Conservation (phyloP, 805 yeast species). For the Nakazawaea ishiwadae region DNA sequence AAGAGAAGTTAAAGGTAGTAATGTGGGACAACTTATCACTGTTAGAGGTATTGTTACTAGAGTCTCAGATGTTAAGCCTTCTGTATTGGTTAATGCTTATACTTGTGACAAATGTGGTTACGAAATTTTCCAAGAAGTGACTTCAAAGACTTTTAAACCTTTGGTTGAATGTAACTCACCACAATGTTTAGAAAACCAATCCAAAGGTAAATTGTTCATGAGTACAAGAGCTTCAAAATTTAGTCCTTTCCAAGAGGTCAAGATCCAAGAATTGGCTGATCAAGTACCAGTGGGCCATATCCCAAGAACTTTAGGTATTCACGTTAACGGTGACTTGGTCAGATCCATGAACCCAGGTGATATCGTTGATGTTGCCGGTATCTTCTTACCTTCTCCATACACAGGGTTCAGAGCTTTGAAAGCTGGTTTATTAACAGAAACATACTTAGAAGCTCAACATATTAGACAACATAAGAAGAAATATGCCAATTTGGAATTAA, state of each 20-base stretch:
- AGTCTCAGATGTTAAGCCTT: conserved; percentile 94
- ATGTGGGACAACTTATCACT: conserved; percentile 82
- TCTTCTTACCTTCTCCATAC: conserved; percentile 90
- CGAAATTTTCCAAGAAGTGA: conserved; percentile 95
- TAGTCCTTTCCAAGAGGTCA: conserved; percentile 90
- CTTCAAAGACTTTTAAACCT: conserved; percentile 81
- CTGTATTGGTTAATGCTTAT: conserved; percentile 86
- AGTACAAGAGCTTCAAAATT: conserved; percentile 96
- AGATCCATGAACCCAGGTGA: conserved; percentile 92
- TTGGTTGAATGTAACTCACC: conserved; percentile 78
- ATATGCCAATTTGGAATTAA: conserved; percentile 61
- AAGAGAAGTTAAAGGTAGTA: conserved; percentile 80
- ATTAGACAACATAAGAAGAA: conserved; percentile 86
- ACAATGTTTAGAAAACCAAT: conserved; percentile 72
- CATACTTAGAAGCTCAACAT: conserved; percentile 84
- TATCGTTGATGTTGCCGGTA: conserved; percentile 87
- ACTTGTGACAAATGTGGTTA: conserved; percentile 97
- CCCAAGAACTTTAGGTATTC: conserved; percentile 81
- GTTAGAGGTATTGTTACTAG: conserved; percentile 93
- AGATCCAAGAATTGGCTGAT: conserved; percentile 88
- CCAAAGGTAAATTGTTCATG: conserved; percentile 86
- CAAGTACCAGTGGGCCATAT: conserved; percentile 99
- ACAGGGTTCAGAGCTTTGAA: conserved; percentile 90
- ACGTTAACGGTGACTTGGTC: conserved; percentile 89
- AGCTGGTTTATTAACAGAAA: conserved; percentile 93